phyloP scores from a whole-genome alignment of 345 rosid species.

The Salix viminalis region DNA sequence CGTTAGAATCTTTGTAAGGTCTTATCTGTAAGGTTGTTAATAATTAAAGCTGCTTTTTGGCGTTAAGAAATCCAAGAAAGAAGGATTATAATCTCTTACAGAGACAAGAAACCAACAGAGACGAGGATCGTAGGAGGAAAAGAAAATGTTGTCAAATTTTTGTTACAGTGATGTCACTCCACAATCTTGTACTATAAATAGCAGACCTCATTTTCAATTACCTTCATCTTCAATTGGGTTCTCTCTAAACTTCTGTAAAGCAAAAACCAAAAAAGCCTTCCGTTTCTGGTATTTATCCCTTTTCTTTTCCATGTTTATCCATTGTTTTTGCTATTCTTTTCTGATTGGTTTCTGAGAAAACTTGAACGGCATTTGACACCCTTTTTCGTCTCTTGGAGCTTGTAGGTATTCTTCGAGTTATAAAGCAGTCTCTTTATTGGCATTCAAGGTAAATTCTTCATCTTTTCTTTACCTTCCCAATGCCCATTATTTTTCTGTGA shows the following conservation, averaged over 20 bases:
- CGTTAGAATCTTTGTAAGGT: background rate
- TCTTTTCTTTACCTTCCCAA: background rate
- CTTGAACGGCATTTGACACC: conserved; percentile 21
- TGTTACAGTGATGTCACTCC: conserved; percentile 19
- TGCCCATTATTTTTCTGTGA: background rate
- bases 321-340: background rate
- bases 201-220: conserved; percentile 13
- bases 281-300: conserved; percentile 23
- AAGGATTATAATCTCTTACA: background rate
- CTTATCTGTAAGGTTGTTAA: background rate
- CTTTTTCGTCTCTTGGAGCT: conserved; percentile 39
- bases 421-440: conserved; percentile 21
- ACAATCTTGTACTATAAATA: conserved; percentile 48
- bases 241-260: conserved; percentile 10
- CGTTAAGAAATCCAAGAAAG: background rate
- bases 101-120: background rate
- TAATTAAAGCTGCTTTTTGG: background rate
- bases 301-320: background rate
- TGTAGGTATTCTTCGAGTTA: conserved; percentile 35
- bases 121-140: background rate
- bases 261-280: conserved; percentile 13
- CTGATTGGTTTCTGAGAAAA: conserved; percentile 11
- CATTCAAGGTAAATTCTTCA: conserved; percentile 43
- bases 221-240: conserved; percentile 19
- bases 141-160: conserved; percentile 30